A percentile compares a stretch with the other conserved stretches of the same genome.
phyloP scores from a whole-genome alignment of 768 basidiomycete species.

The Saitozyma sp. region DNA sequence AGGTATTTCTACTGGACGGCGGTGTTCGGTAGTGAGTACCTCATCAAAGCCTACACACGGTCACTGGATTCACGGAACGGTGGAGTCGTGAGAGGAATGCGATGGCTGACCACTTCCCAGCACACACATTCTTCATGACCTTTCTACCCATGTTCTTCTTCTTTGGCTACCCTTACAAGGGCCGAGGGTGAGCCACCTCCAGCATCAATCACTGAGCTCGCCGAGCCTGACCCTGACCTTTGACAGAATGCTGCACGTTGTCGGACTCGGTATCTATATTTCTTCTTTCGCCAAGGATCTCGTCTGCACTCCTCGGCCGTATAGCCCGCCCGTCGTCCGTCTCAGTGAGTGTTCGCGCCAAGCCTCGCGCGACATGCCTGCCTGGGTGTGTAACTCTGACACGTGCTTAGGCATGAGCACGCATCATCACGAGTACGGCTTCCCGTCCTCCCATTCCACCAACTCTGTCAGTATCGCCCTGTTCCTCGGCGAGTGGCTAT shows the following conservation, averaged over 20 bases:
- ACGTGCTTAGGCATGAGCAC: slow-evolving; percentile 36
- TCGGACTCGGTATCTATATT: slow-evolving; percentile 79
- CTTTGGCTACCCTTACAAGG: slow-evolving; percentile 74
- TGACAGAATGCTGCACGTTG: slow-evolving; percentile 65
- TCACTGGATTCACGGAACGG: not conserved
- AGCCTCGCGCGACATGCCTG: not conserved
- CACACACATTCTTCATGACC: slow-evolving; percentile 76
- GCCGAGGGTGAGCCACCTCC: slow-evolving; percentile 64
- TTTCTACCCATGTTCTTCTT: slow-evolving; percentile 83
- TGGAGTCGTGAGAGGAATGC: not conserved
- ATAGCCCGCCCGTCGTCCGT: slow-evolving; percentile 84
- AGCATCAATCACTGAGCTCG: not conserved
- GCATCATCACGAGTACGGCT: slow-evolving; percentile 55
- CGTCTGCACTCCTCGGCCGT: slow-evolving; percentile 85
- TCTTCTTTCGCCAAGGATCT: slow-evolving; percentile 86
- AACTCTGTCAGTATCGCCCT: slow-evolving; percentile 87
- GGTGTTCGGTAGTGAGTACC: slow-evolving; percentile 49
- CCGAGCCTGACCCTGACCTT: not conserved
- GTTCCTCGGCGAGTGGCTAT: slow-evolving; percentile 58
- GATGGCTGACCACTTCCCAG: slow-evolving; percentile 14
- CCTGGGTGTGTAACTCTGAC: not conserved
- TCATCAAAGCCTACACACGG: not conserved
- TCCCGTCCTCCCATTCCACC: slow-evolving; percentile 92
- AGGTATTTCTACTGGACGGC: slow-evolving; percentile 52
- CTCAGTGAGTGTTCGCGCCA: slow-evolving; percentile 63